phyloP scores from a whole-genome alignment of 768 basidiomycete genomes.

The Phylloporus sp. region DNA sequence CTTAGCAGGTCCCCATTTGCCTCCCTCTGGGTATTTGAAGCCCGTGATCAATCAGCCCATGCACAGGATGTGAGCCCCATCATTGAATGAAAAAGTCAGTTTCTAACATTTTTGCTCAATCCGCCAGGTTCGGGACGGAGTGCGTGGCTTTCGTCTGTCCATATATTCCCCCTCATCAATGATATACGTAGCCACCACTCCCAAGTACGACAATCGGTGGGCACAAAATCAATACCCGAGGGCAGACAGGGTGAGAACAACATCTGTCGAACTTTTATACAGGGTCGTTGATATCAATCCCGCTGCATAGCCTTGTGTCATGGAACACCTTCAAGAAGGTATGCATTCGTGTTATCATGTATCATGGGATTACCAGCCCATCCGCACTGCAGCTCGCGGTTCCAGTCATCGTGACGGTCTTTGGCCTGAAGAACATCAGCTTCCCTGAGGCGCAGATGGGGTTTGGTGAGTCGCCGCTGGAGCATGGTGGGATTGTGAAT shows the following conservation, averaged over 20 bases:
- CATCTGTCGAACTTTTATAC: background rate
- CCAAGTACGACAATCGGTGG: constrained; percentile 3
- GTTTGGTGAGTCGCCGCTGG: constrained; percentile 8
- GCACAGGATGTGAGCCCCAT: constrained; percentile 27
- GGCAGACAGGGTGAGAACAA: constrained; percentile 21
- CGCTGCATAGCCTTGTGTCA: constrained; percentile 30
- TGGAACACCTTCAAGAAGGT: constrained; percentile 25
- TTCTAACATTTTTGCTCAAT: constrained; percentile 35
- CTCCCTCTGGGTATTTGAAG: constrained; percentile 13
- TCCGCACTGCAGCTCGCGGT: constrained; percentile 37
- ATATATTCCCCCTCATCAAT: background rate
- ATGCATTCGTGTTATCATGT: background rate
- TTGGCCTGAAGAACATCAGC: constrained; percentile 38
- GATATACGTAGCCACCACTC: constrained; percentile 4
- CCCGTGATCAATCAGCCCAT: constrained; percentile 34
- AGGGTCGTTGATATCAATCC: background rate
- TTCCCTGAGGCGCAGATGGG: constrained; percentile 3
- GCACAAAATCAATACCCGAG: constrained; percentile 6
- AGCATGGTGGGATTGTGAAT: background rate
- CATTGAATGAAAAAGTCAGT: background rate
- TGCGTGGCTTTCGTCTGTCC: constrained; percentile 19
- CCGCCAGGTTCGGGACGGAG: constrained; percentile 38
- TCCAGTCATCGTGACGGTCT: constrained; percentile 41
- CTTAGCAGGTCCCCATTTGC: constrained; percentile 35
- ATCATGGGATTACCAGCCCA: constrained; percentile 14